Evolutionary conservation across 2,329 filamentous ascomycete genomes (phyloP).

Genomic region (Ascochyta pisi): DNA sequence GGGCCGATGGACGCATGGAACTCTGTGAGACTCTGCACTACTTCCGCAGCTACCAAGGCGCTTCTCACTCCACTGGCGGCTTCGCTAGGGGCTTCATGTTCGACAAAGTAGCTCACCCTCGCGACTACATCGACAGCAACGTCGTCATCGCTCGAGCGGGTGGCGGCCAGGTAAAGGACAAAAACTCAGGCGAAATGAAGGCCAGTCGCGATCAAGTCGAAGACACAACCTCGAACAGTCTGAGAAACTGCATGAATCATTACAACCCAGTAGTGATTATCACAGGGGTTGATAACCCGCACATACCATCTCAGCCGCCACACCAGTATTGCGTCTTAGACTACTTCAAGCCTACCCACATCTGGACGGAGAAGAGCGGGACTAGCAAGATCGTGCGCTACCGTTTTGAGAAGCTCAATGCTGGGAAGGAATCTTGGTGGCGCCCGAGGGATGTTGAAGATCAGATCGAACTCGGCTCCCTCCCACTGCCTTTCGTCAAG

Average conservation of each 20-base stretch:
- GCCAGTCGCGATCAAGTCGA: constrained; percentile 57
- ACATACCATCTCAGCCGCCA: constrained; percentile 59
- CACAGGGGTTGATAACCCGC: constrained; percentile 60
- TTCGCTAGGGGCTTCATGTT: constrained; percentile 66
- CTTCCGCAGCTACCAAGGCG: constrained; percentile 67
- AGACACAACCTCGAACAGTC: constrained; percentile 46
- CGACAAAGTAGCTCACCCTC: constrained; percentile 60
- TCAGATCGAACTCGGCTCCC: constrained; percentile 39
- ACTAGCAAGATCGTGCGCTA: constrained; percentile 62
- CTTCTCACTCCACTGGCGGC: constrained; percentile 60
- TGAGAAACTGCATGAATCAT: constrained; percentile 56
- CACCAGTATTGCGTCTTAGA: constrained; percentile 70
- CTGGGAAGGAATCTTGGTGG: constrained; percentile 66
- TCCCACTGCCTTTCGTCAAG: constrained; percentile 40
- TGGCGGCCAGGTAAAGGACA: constrained; percentile 60
- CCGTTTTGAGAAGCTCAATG: constrained; percentile 69
- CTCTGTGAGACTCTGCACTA: constrained; percentile 70
- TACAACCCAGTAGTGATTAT: constrained; percentile 60
- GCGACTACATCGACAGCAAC: constrained; percentile 66
- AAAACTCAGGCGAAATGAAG: constrained; percentile 54
- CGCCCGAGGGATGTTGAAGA: constrained; percentile 44
- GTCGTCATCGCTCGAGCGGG: constrained; percentile 69
- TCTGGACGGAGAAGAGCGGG: constrained; percentile 69
- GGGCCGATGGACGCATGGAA: constrained; percentile 64
- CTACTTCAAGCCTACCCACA: constrained; percentile 71